Evolutionary conservation across 2,329 filamentous ascomycete species (phyloP).

Genomic region (Sclerotinia subarctica): DNA sequence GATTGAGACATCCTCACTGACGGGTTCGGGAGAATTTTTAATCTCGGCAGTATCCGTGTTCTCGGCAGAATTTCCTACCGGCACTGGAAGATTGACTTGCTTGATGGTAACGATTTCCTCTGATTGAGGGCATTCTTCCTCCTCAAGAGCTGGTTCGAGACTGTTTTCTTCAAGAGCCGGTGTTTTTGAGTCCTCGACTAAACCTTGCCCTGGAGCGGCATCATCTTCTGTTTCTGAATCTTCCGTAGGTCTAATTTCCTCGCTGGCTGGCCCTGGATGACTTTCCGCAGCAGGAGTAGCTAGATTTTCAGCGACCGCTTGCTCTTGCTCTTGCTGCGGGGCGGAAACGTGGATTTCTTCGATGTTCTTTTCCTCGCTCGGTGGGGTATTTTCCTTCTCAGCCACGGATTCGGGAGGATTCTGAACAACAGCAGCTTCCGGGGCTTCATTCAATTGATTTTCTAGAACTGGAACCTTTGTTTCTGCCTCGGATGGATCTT

Average conservation of each 20-base stretch:
- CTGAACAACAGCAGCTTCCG: not conserved
- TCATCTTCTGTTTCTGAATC: not conserved
- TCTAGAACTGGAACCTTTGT: not conserved
- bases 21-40: not conserved
- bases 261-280: not conserved
- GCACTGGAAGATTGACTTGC: not conserved
- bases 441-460: not conserved
- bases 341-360: not conserved
- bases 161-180: not conserved
- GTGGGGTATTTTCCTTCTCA: not conserved
- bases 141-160: not conserved
- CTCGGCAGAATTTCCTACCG: not conserved
- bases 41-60: not conserved
- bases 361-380: not conserved
- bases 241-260: not conserved
- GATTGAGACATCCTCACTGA: not conserved
- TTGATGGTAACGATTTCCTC: not conserved
- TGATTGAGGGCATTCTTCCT: not conserved
- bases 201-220: not conserved
- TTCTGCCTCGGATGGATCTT: not conserved
- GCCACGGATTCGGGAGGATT: not conserved
- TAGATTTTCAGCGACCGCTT: not conserved
- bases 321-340: not conserved
- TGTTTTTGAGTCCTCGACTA: not conserved
- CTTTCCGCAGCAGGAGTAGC: not conserved